phyloP scores from a whole-genome alignment of 140 eudicot species.

The Artemisia princeps region DNA sequence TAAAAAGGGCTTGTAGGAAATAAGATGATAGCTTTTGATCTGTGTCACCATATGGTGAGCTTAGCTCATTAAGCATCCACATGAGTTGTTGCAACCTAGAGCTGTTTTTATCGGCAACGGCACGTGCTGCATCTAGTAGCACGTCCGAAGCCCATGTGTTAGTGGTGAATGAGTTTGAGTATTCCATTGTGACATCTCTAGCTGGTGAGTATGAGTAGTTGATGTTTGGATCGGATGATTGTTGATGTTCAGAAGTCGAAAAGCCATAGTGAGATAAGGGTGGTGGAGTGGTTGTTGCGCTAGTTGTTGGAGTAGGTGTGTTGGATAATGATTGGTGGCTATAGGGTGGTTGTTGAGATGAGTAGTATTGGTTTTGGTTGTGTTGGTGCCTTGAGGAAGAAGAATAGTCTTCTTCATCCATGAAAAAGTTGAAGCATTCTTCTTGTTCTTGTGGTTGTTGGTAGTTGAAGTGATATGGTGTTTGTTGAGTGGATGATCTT shows the following conservation, averaged over 20 bases:
- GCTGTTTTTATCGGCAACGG: slow-evolving; percentile 57
- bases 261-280: slow-evolving; percentile 22
- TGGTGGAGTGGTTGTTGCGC: slow-evolving; percentile 32
- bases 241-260: slow-evolving; percentile 30
- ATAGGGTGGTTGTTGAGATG: slow-evolving; percentile 23
- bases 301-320: slow-evolving; percentile 52
- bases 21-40: slow-evolving; percentile 82
- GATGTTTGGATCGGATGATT: slow-evolving; percentile 37
- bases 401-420: slow-evolving; percentile 92
- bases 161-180: slow-evolving; percentile 45
- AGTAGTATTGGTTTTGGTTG: slow-evolving; percentile 23
- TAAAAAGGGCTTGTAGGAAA: slow-evolving; percentile 77
- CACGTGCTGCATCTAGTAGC: slow-evolving; percentile 65
- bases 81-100: slow-evolving; percentile 65
- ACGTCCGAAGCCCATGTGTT: slow-evolving; percentile 63
- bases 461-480: slow-evolving; percentile 19
- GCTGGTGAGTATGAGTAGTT: slow-evolving; percentile 43
- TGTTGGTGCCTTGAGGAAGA: slow-evolving; percentile 50
- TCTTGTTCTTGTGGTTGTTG: slow-evolving; percentile 38
- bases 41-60: slow-evolving; percentile 80
- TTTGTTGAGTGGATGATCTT: slow-evolving; percentile 47
- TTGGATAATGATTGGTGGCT: slow-evolving; percentile 31
- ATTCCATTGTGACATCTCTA: slow-evolving; percentile 52
- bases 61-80: slow-evolving; percentile 90
- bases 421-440: slow-evolving; percentile 98